Evolutionary conservation across 371 early-diverging fungal genomes (phyloP).

Genomic region (Syncephalastrum contaminatum): DNA sequence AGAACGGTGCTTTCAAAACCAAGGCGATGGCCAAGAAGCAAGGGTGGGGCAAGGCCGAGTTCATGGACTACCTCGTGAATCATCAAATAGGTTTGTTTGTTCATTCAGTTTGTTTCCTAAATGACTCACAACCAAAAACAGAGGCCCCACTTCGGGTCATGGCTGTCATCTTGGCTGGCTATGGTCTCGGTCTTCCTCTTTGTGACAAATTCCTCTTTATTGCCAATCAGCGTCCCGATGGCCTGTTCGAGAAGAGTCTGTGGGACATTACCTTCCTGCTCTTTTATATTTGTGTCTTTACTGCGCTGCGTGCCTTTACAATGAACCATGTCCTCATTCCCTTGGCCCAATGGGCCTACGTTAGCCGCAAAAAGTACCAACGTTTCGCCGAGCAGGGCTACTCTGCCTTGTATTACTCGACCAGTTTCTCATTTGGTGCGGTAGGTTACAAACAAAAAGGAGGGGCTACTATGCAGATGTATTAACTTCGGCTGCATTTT

Average conservation of each 20-base stretch:
- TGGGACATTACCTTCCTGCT: slow-evolving; percentile 57
- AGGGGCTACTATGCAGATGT: neutral
- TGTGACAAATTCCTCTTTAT: slow-evolving; percentile 52
- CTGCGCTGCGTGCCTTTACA: slow-evolving; percentile 53
- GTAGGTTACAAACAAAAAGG: slow-evolving; percentile 31
- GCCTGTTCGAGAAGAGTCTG: slow-evolving; percentile 52
- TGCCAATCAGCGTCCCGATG: slow-evolving; percentile 34
- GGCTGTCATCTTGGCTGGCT: slow-evolving; percentile 25
- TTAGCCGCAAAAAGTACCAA: slow-evolving; percentile 45
- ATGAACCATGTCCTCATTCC: slow-evolving; percentile 61
- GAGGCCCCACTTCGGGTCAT: slow-evolving; percentile 37
- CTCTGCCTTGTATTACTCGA: slow-evolving; percentile 58
- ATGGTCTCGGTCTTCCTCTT: slow-evolving; percentile 35
- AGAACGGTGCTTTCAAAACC: slow-evolving; percentile 6
- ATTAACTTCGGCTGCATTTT: neutral
- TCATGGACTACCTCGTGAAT: slow-evolving; percentile 28
- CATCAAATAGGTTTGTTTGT: slow-evolving; percentile 35
- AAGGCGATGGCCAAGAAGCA: neutral
- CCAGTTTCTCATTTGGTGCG: slow-evolving; percentile 44
- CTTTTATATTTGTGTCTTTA: slow-evolving; percentile 64
- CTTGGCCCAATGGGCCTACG: slow-evolving; percentile 38
- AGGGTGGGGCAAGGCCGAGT: slow-evolving; percentile 11
- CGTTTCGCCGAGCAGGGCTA: slow-evolving; percentile 77
- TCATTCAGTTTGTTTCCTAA: too few species aligned
- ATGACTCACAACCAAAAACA: neutral